These are phyloP conservation scores for Rosa hybrid DNA, from an alignment of 331 rosid species.

Conservation along the genomic window DNA sequence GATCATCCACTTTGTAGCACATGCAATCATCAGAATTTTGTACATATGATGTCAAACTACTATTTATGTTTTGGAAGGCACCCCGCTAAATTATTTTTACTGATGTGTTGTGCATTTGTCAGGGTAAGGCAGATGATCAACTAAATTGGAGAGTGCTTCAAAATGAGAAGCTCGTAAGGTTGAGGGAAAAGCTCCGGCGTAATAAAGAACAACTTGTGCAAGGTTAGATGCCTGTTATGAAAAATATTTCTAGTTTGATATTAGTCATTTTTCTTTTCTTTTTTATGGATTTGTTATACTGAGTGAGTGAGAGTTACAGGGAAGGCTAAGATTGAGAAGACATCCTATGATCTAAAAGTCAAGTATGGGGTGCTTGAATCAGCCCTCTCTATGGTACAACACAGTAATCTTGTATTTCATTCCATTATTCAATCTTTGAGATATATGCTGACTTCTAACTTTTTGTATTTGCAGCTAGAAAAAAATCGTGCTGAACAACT, in stretches of 20 bases:
- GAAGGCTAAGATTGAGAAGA: constrained; percentile 59
- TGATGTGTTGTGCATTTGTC: constrained; percentile 27
- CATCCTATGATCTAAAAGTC: constrained; percentile 61
- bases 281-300: constrained; percentile 28
- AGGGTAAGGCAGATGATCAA: constrained; percentile 95
- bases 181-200: constrained; percentile 69
- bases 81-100: constrained; percentile 15
- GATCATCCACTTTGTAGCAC: background rate
- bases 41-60: background rate
- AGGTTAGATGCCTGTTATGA: constrained; percentile 48
- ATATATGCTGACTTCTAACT: background rate
- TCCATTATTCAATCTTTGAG: background rate
- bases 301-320: constrained; percentile 49
- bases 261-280: constrained; percentile 20
- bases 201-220: constrained; percentile 58
- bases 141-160: constrained; percentile 79
- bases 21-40: background rate
- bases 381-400: constrained; percentile 67
- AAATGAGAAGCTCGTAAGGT: constrained; percentile 72
- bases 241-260: constrained; percentile 10
- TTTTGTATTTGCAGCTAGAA: constrained; percentile 63
- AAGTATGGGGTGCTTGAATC: constrained; percentile 73
- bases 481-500: constrained; percentile 78
- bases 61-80: background rate
- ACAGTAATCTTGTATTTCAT: background rate